phyloP scores from a whole-genome alignment of 2,329 filamentous ascomycete species.

The Teratosphaeria destructans region DNA sequence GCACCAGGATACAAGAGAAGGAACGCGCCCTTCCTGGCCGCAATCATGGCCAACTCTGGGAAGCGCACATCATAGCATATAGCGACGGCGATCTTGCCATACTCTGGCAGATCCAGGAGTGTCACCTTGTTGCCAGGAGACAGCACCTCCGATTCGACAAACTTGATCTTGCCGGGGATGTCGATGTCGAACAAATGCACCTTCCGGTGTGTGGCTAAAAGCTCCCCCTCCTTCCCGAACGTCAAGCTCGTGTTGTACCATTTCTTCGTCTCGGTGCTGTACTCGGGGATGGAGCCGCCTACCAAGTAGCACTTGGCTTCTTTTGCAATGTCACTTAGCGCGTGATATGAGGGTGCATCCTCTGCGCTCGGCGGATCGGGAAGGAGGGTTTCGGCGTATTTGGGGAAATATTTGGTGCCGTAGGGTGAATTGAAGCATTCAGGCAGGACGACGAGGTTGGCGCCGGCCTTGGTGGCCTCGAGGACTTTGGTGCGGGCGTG shows the following conservation, averaged over 20 bases:
- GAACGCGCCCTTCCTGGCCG: conserved; percentile 77
- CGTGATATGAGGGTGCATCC: conserved; percentile 75
- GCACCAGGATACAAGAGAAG: conserved; percentile 88
- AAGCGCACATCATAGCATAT: conserved; percentile 99
- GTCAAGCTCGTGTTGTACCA: conserved; percentile 88
- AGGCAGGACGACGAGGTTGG: conserved; percentile 80
- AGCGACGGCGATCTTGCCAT: conserved; percentile 75
- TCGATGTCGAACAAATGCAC: conserved; percentile 96
- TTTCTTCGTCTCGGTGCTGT: conserved; percentile 52
- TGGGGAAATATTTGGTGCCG: conserved; percentile 79
- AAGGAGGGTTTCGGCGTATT: conserved; percentile 80
- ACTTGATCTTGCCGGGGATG: conserved; percentile 88
- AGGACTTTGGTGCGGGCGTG: conserved; percentile 74
- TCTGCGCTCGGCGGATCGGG: conserved; percentile 61
- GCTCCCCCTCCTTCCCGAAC: conserved; percentile 65
- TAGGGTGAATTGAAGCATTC: conserved; percentile 99
- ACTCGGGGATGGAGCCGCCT: conserved; percentile 87
- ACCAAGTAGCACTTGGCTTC: conserved; percentile 74
- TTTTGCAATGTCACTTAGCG: conserved; percentile 66
- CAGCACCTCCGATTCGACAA: conserved; percentile 82
- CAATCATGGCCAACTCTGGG: conserved; percentile 83
- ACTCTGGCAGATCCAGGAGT: conserved; percentile 74
- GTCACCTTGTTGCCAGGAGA: conserved; percentile 77
- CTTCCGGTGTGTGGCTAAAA: conserved; percentile 85
- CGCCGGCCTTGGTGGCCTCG: conserved; percentile 64